Conservation (phyloP, 2,329 filamentous ascomycete species). For the Alternaria ethzedia region DNA sequence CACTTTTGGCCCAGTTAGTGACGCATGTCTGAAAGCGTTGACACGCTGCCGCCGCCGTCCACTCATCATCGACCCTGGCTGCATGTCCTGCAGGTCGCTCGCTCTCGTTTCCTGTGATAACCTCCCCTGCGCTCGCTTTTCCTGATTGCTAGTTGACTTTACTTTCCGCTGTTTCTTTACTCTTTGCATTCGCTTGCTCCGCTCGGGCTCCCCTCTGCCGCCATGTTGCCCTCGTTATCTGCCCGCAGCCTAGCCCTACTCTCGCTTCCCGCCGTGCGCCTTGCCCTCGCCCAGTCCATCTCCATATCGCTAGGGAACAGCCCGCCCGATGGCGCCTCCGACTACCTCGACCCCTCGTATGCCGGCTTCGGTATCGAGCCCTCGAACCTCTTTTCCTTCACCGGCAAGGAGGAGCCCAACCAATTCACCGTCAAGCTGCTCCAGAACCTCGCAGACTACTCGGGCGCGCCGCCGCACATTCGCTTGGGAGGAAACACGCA, state of each 20-base stretch:
- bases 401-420: constrained; percentile 53
- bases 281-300: constrained; percentile 38
- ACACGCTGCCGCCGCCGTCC: neutral
- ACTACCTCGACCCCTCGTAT: constrained; percentile 52
- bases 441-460: constrained; percentile 57
- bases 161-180: neutral
- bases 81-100: neutral
- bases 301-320: constrained; percentile 40
- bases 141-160: constrained; percentile 9
- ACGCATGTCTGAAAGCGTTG: constrained; percentile 4
- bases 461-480: constrained; percentile 57
- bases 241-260: constrained; percentile 22
- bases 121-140: constrained; percentile 1
- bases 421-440: constrained; percentile 56
- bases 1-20: constrained; percentile 3
- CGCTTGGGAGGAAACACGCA: constrained; percentile 60
- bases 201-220: constrained; percentile 3
- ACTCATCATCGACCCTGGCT: constrained; percentile 6
- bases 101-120: constrained; percentile 1
- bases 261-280: constrained; percentile 13
- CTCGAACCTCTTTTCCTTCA: constrained; percentile 60
- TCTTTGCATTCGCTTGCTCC: neutral
- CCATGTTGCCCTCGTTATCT: constrained; percentile 31
- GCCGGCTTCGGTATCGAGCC: constrained; percentile 61
- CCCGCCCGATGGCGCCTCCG: constrained; percentile 39